Base-by-base conservation (phyloP, 345 rosid genomes). In the Heritiera littoralis region DNA sequence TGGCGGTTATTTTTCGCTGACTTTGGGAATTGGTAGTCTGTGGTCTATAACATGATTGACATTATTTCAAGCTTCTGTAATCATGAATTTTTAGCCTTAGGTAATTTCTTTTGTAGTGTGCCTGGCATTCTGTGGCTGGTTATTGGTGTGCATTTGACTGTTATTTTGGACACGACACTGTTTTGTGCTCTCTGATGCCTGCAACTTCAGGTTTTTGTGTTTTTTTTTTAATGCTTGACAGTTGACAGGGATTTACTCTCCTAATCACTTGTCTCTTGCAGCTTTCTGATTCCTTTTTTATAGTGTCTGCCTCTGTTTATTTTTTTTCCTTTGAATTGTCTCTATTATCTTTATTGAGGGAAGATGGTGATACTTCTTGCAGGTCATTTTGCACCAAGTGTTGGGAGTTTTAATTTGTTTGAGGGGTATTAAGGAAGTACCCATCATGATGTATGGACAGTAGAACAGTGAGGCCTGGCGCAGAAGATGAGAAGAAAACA, bases 401-500 rank as follows among this genome's bases (percentile, higher is more conserved):
- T 59, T 48, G 63, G 61, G 23, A 14, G 35, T 66, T 65, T 68
- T 75, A 38, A 61, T 61, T 83, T 84, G 61, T 75, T 83, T 67
- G 35, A 71, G 65, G 65, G 41, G 63, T 49, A 66, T 56, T 51
- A 38, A 85, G 66, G 28, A 74, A 63, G 74, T 72, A 67, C 48
- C 48, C 77, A 67, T 67, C 45, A 68, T 76, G 80, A 77, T 83
- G 79, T 40, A 74, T 74, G 83, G 77, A 76, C 13, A 68, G 76
- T 79, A 77, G 78, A 67, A 65, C 52, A 32, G 54, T 80, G 67
- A 60, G 63, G 58, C 46, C 56, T 17, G 77, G 67, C 67, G 67
- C 41, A 71, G 30, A 71, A 85, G 84, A 84, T 87, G 89, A 81
- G 82, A 81, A 81, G 79, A 70, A 80, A 77, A 38, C 74, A 46